Conservation (phyloP, 495 filamentous ascomycete species). For the Hyaloscypha hepaticicola region DNA sequence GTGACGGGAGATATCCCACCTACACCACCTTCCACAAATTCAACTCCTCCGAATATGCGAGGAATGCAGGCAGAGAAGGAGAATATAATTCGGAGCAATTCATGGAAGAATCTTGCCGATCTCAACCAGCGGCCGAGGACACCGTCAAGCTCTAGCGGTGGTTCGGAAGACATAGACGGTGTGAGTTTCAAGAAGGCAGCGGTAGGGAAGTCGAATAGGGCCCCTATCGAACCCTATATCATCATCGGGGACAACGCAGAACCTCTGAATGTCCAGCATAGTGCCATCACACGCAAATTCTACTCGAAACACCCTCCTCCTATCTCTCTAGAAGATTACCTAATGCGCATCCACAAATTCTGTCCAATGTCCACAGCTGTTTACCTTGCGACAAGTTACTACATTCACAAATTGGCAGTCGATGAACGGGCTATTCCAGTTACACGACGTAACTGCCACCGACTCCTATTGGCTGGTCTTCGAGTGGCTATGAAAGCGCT, state of each 20-base stretch:
- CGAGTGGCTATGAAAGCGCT: conserved; percentile 89
- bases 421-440: conserved; percentile 71
- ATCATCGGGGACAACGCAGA: conserved; percentile 61
- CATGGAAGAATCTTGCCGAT: conserved; percentile 44
- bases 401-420: conserved; percentile 78
- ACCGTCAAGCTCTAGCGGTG: conserved; percentile 18
- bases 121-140: conserved; percentile 25
- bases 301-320: conserved; percentile 82
- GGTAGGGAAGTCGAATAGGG: conserved; percentile 44
- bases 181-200: conserved; percentile 43
- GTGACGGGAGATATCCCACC: conserved; percentile 72
- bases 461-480: conserved; percentile 79
- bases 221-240: conserved; percentile 42
- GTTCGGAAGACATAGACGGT: conserved; percentile 41
- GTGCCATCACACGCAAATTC: conserved; percentile 84
- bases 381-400: conserved; percentile 88
- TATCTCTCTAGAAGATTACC: conserved; percentile 80
- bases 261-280: conserved; percentile 66
- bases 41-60: conserved; percentile 60
- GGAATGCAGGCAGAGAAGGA: conserved; percentile 58
- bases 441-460: conserved; percentile 80
- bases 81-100: conserved; percentile 52
- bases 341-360: conserved; percentile 80
- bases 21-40: conserved; percentile 63
- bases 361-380: conserved; percentile 97